A percentile compares a stretch with the other conserved stretches of the same genome.
Conservation (phyloP, 2,329 filamentous ascomycete genomes). For the Ceratocystis eucalypticola region DNA sequence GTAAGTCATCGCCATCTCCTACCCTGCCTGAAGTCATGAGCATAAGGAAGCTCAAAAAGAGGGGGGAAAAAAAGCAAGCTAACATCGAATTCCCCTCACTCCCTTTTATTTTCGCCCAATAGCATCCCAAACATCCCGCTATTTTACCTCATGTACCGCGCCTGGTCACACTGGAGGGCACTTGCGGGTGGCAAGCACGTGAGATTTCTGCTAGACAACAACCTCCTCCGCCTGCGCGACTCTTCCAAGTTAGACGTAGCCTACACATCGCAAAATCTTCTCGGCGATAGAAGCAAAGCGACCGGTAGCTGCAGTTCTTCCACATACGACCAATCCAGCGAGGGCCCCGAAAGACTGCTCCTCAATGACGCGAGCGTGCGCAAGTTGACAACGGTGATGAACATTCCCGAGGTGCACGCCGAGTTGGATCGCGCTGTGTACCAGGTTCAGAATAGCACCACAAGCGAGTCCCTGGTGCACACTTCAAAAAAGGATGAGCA, state of each 20-base stretch:
- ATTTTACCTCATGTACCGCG: conserved; percentile 85
- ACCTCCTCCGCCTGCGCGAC: conserved; percentile 52
- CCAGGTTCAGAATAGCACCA: conserved; percentile 48
- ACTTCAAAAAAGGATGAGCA: background rate
- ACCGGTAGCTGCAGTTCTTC: conserved; percentile 21
- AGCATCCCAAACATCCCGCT: conserved; percentile 90
- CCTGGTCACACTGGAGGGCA: conserved; percentile 85
- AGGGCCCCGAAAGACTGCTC: conserved; percentile 21
- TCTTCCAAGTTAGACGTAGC: conserved; percentile 59
- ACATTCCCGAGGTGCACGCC: conserved; percentile 55
- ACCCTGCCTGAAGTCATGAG: too few species aligned
- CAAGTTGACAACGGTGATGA: conserved; percentile 38
- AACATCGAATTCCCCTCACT: background rate
- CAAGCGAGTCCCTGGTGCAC: conserved; percentile 27
- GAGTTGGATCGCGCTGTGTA: conserved; percentile 65
- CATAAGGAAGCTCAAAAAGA: background rate
- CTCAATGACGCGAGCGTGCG: conserved; percentile 20
- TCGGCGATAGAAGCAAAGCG: conserved; percentile 17
- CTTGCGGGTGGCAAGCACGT: conserved; percentile 73
- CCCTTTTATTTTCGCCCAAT: conserved; percentile 8
- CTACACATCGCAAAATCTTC: conserved; percentile 35
- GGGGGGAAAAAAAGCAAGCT: background rate
- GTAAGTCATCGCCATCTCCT: conserved; percentile 38
- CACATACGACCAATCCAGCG: background rate
- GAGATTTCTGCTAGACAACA: conserved; percentile 63